Evolutionary conservation across 2,329 filamentous ascomycete genomes (phyloP).

Genomic region (Aspergillus viridinutans): DNA sequence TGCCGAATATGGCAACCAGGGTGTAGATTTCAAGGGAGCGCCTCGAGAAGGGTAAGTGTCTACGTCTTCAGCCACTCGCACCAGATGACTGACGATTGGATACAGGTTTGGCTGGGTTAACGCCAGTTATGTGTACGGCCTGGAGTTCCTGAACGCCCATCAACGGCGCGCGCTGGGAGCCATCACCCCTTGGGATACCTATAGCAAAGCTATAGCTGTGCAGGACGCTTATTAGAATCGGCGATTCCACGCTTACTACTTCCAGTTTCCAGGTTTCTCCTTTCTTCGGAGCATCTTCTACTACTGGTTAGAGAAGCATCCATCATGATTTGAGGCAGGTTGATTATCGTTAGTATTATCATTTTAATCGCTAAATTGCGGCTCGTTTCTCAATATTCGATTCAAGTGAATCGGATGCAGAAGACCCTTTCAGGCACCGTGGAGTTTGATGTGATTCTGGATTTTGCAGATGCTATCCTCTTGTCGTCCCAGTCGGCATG

Average conservation of each 20-base stretch:
- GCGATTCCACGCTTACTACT: neutral
- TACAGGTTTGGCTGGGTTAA: conserved; percentile 96
- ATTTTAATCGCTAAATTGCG: neutral
- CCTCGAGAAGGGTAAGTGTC: conserved; percentile 84
- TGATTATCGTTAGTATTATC: neutral
- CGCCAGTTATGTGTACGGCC: conserved; percentile 90
- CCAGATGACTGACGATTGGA: conserved; percentile 4
- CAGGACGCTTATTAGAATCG: conserved; percentile 19
- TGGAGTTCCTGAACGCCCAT: conserved; percentile 83
- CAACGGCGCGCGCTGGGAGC: conserved; percentile 85
- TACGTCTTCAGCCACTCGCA: conserved; percentile 1
- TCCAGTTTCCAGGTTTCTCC: neutral
- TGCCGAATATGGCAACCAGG: conserved; percentile 97
- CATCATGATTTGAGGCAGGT: neutral
- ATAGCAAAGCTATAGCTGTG: conserved; percentile 59
- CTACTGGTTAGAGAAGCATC: neutral
- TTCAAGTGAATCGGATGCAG: neutral
- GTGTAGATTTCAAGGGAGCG: conserved; percentile 89
- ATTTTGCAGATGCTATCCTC: neutral
- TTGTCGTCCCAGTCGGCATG: neutral
- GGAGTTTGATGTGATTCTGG: neutral
- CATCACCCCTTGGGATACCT: conserved; percentile 80
- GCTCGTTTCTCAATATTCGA: neutral
- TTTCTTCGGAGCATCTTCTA: neutral
- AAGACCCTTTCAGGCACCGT: neutral